These are phyloP conservation scores for Neurospora sp. DNA, from an alignment of 495 filamentous ascomycete species.

Conservation along the genomic window DNA sequence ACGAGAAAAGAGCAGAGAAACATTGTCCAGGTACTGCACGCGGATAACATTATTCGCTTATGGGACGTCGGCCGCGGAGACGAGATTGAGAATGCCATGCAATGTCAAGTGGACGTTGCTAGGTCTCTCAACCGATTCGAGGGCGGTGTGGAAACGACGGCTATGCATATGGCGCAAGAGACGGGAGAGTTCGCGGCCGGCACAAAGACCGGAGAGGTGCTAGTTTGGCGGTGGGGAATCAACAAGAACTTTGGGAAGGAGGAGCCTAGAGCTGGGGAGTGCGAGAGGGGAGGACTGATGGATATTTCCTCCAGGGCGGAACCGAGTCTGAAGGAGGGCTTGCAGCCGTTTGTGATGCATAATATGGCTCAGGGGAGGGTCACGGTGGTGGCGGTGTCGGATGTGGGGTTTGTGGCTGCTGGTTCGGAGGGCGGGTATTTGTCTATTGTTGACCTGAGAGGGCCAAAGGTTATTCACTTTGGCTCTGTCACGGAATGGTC, in stretches of 20 bases:
- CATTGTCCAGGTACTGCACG: constrained; percentile 72
- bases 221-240: constrained; percentile 77
- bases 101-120: constrained; percentile 77
- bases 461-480: constrained; percentile 77
- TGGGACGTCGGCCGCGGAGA: constrained; percentile 90
- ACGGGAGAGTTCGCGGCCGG: constrained; percentile 82
- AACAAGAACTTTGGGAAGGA: constrained; percentile 53
- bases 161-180: constrained; percentile 62
- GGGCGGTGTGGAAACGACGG: constrained; percentile 58
- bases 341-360: constrained; percentile 71
- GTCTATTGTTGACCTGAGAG: constrained; percentile 74
- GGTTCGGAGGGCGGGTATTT: constrained; percentile 75
- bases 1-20: constrained; percentile 72
- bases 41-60: constrained; percentile 73
- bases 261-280: constrained; percentile 41
- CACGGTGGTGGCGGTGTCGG: constrained; percentile 68
- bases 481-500: constrained; percentile 55
- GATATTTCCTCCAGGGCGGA: constrained; percentile 67
- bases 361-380: constrained; percentile 73
- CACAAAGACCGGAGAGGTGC: constrained; percentile 67
- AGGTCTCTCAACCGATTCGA: constrained; percentile 72
- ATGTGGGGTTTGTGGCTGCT: constrained; percentile 82
- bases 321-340: constrained; percentile 67
- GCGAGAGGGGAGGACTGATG: constrained; percentile 54
- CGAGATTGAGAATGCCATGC: constrained; percentile 77